Conservation (phyloP, 257 asterid species). For the Jacaranda copaia region DNA sequence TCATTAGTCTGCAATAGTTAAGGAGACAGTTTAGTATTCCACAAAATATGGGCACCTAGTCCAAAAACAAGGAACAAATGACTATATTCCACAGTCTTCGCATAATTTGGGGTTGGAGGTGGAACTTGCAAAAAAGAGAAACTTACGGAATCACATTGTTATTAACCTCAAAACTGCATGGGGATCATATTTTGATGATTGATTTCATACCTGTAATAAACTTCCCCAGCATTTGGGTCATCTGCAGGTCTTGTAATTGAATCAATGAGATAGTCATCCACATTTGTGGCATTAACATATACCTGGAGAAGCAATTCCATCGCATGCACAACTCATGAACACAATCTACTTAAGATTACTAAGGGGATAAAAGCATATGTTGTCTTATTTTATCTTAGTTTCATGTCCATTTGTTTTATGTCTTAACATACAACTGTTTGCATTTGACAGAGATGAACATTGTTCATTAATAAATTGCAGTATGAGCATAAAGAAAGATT, state of each 20-base stretch:
- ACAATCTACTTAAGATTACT: background rate
- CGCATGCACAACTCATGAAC: background rate
- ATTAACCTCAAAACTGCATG: too few relatives aligned
- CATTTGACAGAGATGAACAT: background rate
- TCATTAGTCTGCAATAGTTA: slow-evolving; percentile 67
- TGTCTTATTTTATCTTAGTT: too few relatives aligned
- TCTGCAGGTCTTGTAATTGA: slow-evolving; percentile 84
- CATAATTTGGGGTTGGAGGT: too few relatives aligned
- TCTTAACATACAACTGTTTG: background rate
- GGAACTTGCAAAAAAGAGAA: too few relatives aligned
- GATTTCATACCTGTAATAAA: slow-evolving; percentile 74
- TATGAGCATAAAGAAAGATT: too few relatives aligned
- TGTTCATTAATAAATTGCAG: too few relatives aligned
- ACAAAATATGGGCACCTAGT: too few relatives aligned
- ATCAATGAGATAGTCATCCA: slow-evolving; percentile 82
- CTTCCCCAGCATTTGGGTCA: slow-evolving; percentile 95
- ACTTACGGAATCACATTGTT: background rate
- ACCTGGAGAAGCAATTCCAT: slow-evolving; percentile 51
- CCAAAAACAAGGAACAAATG: too few relatives aligned
- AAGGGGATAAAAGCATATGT: background rate
- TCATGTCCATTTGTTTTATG: background rate
- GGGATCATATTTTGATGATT: background rate
- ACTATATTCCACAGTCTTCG: too few relatives aligned
- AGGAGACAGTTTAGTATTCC: background rate
- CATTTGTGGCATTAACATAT: slow-evolving; percentile 76